Conservation (phyloP, 345 rosid species). For the Gossypium mustelinum region DNA sequence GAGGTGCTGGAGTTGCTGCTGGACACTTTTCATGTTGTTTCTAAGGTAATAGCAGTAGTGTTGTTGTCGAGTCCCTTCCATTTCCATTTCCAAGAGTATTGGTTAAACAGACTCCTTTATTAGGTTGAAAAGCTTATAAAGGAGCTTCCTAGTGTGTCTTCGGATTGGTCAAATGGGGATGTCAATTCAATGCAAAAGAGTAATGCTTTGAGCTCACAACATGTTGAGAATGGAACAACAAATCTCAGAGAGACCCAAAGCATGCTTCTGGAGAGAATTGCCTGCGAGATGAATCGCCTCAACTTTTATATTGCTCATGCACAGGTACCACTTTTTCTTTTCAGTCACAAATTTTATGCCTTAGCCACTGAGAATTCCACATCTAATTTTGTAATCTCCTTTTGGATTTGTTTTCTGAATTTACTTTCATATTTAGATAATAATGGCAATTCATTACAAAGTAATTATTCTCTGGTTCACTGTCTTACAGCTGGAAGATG, state of each 20-base stretch:
- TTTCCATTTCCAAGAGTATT: neutral
- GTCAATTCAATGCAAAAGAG: slow-evolving; percentile 35
- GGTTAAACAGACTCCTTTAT: slow-evolving; percentile 15
- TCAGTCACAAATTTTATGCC: neutral
- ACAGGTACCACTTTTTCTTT: slow-evolving; percentile 60
- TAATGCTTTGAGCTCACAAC: slow-evolving; percentile 38
- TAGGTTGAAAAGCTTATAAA: slow-evolving; percentile 96
- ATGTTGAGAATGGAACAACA: slow-evolving; percentile 61
- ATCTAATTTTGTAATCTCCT: neutral
- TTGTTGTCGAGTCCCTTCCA: neutral
- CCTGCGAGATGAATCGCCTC: slow-evolving; percentile 95
- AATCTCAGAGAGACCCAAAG: slow-evolving; percentile 89
- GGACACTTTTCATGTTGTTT: slow-evolving; percentile 92
- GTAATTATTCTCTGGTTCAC: neutral
- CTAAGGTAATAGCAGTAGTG: slow-evolving; percentile 48
- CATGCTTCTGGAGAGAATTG: slow-evolving; percentile 96
- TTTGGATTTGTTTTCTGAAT: slow-evolving; percentile 7
- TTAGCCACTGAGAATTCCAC: neutral
- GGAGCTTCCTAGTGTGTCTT: slow-evolving; percentile 77
- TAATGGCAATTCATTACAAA: neutral
- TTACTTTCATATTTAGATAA: neutral
- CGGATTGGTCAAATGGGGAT: slow-evolving; percentile 81
- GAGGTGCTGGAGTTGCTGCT: slow-evolving; percentile 81
- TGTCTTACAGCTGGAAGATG: neutral
- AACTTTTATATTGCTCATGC: slow-evolving; percentile 89